phyloP scores from a whole-genome alignment of 306 rosid genomes.

The Rosa lucieae region DNA sequence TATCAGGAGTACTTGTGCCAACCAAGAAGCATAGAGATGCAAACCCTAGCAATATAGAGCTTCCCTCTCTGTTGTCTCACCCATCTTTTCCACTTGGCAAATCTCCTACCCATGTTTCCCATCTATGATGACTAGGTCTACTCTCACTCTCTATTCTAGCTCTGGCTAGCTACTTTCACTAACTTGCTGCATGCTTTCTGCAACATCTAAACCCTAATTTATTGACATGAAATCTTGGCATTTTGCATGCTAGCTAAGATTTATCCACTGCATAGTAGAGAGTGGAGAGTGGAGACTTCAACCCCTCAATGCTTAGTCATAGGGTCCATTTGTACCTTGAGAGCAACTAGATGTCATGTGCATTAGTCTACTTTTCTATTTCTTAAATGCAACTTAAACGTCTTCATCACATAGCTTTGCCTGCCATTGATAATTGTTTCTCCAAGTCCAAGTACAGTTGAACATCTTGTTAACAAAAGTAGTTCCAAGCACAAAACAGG shows the following conservation, averaged over 20 bases:
- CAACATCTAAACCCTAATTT: neutral
- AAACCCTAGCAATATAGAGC: slow-evolving; percentile 71
- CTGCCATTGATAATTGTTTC: slow-evolving; percentile 49
- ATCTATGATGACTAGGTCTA: neutral
- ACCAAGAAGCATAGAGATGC: slow-evolving; percentile 83
- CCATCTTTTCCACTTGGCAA: slow-evolving; percentile 67
- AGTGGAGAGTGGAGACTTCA: neutral
- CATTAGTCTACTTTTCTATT: slow-evolving; percentile 15
- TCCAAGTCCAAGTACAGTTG: neutral
- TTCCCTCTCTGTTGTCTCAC: slow-evolving; percentile 76
- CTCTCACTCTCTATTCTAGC: neutral
- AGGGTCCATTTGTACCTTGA: slow-evolving; percentile 48
- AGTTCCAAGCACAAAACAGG: slow-evolving; percentile 41
- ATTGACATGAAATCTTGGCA: slow-evolving; percentile 6
- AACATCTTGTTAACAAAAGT: slow-evolving; percentile 22
- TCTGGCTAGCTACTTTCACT: neutral
- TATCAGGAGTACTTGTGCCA: slow-evolving; percentile 56
- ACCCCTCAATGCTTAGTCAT: slow-evolving; percentile 25
- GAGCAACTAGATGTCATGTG: slow-evolving; percentile 39
- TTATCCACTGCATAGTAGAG: slow-evolving; percentile 15
- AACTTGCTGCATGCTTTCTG: slow-evolving; percentile 1
- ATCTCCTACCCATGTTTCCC: slow-evolving; percentile 47
- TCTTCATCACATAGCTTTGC: slow-evolving; percentile 47
- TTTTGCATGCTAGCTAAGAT: neutral
- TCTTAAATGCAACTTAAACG: slow-evolving; percentile 30